These are phyloP conservation scores for Rhizophora apiculata DNA, from an alignment of 345 rosid genomes.

Conservation along the genomic window DNA sequence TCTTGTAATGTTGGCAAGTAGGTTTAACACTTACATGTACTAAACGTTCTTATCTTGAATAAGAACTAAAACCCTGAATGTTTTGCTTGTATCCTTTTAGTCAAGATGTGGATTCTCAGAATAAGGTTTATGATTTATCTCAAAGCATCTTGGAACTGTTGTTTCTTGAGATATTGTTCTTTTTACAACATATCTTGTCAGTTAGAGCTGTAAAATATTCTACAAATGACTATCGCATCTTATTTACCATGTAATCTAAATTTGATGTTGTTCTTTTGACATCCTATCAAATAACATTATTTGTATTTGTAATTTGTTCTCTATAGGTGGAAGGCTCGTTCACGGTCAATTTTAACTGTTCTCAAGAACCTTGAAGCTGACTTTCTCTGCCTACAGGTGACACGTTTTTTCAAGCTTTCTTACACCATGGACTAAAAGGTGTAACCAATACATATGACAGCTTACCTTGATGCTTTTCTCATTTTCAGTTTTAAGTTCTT, in stretches of 20 bases:
- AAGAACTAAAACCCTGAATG: too few species aligned
- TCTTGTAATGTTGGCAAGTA: background rate
- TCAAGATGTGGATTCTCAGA: too few species aligned
- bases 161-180: background rate
- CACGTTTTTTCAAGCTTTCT: background rate
- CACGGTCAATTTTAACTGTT: slow-evolving; percentile 59
- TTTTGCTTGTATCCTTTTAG: background rate
- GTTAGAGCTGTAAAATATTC: background rate
- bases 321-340: slow-evolving; percentile 84
- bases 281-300: background rate
- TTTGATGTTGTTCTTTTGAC: background rate
- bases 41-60: too few species aligned
- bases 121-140: too few species aligned
- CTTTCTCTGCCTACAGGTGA: slow-evolving; percentile 87
- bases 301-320: slow-evolving; percentile 16
- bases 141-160: too few species aligned
- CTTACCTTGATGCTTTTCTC: background rate
- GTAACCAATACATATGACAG: background rate
- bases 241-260: background rate
- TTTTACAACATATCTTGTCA: background rate
- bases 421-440: background rate
- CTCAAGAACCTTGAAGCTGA: slow-evolving; percentile 58
- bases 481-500: background rate
- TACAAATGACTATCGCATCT: background rate
- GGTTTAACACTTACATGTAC: background rate